These are phyloP conservation scores for Hypoxylon intermedium DNA, from an alignment of 495 filamentous ascomycete genomes.

Conservation along the genomic window DNA sequence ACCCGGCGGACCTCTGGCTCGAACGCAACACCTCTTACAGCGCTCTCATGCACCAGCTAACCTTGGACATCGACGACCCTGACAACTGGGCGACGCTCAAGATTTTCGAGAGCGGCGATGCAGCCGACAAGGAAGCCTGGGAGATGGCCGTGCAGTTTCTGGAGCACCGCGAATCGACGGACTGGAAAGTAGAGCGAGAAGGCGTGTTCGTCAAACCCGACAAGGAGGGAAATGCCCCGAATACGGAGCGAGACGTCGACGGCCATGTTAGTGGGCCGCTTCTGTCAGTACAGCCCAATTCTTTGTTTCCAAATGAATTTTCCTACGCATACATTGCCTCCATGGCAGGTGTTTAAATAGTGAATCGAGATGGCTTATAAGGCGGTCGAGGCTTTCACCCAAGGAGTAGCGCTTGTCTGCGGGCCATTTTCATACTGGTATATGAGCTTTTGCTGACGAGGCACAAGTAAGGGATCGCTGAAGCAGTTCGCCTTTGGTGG, in stretches of 20 bases:
- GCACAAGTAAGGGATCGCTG: slow-evolving; percentile 24
- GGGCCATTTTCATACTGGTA: too few relatives aligned
- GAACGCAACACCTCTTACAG: slow-evolving; percentile 54
- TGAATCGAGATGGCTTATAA: too few relatives aligned
- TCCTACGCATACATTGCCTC: not conserved
- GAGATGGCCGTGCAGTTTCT: slow-evolving; percentile 50
- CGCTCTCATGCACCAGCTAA: slow-evolving; percentile 48
- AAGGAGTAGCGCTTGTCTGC: not conserved
- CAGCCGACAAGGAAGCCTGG: slow-evolving; percentile 53
- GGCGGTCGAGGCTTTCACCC: not conserved
- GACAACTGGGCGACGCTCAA: slow-evolving; percentile 49
- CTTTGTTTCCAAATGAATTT: too few relatives aligned
- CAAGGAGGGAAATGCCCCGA: slow-evolving; percentile 9
- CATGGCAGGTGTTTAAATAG: too few relatives aligned
- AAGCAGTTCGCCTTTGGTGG: slow-evolving; percentile 30
- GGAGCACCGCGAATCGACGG: slow-evolving; percentile 31
- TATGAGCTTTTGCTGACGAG: too few relatives aligned
- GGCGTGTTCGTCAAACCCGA: slow-evolving; percentile 48
- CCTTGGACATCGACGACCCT: slow-evolving; percentile 1
- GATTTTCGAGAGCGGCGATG: slow-evolving; percentile 54
- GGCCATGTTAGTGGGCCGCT: slow-evolving; percentile 19
- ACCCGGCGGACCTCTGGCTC: slow-evolving; percentile 53
- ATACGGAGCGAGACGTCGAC: slow-evolving; percentile 15
- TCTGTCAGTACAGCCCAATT: slow-evolving; percentile 14
- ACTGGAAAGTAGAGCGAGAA: slow-evolving; percentile 49